A percentile compares a stretch with the other conserved stretches of the same genome.
Evolutionary conservation across 1,284 basidiomycete species (phyloP).

Genomic region (Grifola frondosa): DNA sequence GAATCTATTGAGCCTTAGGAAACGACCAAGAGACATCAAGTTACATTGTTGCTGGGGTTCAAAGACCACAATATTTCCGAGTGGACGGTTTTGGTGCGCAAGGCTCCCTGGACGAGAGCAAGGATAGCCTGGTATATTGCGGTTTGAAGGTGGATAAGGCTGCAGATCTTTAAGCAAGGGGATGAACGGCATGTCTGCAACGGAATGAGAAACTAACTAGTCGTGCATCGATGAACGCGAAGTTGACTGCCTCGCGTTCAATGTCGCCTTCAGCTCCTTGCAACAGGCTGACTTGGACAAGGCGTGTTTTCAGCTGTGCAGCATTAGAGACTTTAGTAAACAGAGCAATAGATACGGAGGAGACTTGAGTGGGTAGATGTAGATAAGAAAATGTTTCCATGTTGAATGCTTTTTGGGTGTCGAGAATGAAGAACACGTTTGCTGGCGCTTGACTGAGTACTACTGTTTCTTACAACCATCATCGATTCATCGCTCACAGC

Average conservation of each 20-base stretch:
- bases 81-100: constrained; percentile 80
- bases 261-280: constrained; percentile 61
- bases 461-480: too few species aligned
- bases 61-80: constrained; percentile 85
- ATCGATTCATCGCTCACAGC: too few species aligned
- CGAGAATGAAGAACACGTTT: background rate
- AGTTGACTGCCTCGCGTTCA: constrained; percentile 76
- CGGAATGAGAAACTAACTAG: constrained; percentile 43
- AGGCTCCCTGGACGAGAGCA: constrained; percentile 52
- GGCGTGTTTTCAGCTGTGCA: constrained; percentile 55
- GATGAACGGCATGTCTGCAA: background rate
- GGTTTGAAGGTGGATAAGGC: constrained; percentile 73
- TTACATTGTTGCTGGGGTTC: constrained; percentile 82
- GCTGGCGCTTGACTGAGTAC: too few species aligned
- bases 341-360: constrained; percentile 62
- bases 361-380: constrained; percentile 45
- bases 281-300: constrained; percentile 67
- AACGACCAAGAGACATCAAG: too few species aligned
- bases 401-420: too few species aligned
- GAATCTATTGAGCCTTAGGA: background rate
- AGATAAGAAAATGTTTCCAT: constrained; percentile 59
- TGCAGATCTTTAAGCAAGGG: constrained; percentile 57
- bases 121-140: constrained; percentile 81
- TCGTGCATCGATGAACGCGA: constrained; percentile 84
- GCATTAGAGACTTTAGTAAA: constrained; percentile 71